phyloP scores from a whole-genome alignment of 768 basidiomycete species.

The Russula sp. region DNA sequence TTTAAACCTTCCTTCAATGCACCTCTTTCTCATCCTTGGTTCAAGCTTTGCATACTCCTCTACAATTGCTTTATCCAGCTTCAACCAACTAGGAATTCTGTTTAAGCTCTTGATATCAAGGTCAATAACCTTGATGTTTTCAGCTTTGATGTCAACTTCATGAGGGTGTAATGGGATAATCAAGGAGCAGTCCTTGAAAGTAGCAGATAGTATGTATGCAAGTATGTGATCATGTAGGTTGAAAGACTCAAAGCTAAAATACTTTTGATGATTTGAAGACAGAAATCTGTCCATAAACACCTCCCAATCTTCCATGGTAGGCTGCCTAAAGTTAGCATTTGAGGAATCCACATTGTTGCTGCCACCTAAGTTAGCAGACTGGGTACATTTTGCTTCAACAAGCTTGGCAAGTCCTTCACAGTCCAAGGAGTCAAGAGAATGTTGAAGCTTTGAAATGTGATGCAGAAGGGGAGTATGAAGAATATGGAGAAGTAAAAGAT shows the following conservation, averaged over 20 bases:
- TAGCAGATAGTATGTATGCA: constrained; percentile 81
- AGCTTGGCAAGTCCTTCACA: constrained; percentile 21
- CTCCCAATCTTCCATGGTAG: constrained; percentile 59
- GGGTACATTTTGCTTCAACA: background rate
- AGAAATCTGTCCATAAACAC: constrained; percentile 54
- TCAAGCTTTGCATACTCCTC: constrained; percentile 33
- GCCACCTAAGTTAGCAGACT: background rate
- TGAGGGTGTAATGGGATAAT: constrained; percentile 40
- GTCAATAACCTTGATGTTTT: constrained; percentile 71
- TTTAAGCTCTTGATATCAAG: constrained; percentile 72
- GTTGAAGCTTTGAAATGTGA: constrained; percentile 15
- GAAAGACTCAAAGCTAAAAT: constrained; percentile 35
- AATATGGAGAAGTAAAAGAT: constrained; percentile 44
- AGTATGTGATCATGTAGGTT: constrained; percentile 58
- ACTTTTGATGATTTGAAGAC: constrained; percentile 33
- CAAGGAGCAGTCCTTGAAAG: constrained; percentile 95
- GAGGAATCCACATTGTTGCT: background rate
- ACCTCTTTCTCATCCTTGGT: constrained; percentile 6
- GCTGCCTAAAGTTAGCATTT: constrained; percentile 35
- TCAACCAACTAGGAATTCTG: constrained; percentile 63
- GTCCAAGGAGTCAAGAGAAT: constrained; percentile 17
- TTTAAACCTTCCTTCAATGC: constrained; percentile 4
- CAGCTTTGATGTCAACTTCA: constrained; percentile 27
- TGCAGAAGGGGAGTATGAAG: constrained; percentile 33
- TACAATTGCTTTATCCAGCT: constrained; percentile 66